Evolutionary conservation across 805 yeast genomes (phyloP), one percentile per base, ranked within the genome.

Genomic region (Candida ipomoeae): DNA sequence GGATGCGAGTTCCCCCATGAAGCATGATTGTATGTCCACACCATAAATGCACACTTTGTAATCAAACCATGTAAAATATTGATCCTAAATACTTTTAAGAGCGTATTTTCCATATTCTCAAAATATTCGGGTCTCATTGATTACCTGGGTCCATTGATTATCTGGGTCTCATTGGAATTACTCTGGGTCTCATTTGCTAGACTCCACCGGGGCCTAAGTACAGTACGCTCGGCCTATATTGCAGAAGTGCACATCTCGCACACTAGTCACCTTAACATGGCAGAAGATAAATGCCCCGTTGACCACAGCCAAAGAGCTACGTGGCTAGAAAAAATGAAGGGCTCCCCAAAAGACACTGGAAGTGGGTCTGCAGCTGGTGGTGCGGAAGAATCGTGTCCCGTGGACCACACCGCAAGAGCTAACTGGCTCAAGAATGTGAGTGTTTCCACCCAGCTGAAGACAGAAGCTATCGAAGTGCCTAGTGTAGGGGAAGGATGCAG

Each of bases 381-480:
- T 33, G 20, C 15, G 15, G 35, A 37, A 44, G 34, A 33, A n/a
- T 17, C 46, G 52, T 87, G 92, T 60, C 92, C 92, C 1, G 91
- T 87, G 18, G 87, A 83, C 56, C 86, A 79, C 53, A 64, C 64
- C n/a, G 75, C 87, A 4, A 67, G 87, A 51, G 76, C 77, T 38
- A 73, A 72, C 35, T 85, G 90, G 90, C 60, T 81, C 21, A 69
- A 54, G 34, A 54, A 39, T 26, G 49, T 55, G 18, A 68, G 69
- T 6, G 62, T 70, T 1, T 44, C 67, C 5, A 59, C 74, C 3
- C 58, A 56, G 5, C 55, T 53, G 6, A 62, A 60, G 3, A 62
- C 70, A 0, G 75, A 68, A 48, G 79, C 79, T 8, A 64, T 78
- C 6, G 82, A 75, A 50, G 68, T 59, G 21, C 48, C 50, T 2